Percentiles rank a stretch among this genome's conserved stretches.
These are phyloP conservation scores for Cercophora scortea DNA, from an alignment of 495 filamentous ascomycete species.

Conservation along the genomic window DNA sequence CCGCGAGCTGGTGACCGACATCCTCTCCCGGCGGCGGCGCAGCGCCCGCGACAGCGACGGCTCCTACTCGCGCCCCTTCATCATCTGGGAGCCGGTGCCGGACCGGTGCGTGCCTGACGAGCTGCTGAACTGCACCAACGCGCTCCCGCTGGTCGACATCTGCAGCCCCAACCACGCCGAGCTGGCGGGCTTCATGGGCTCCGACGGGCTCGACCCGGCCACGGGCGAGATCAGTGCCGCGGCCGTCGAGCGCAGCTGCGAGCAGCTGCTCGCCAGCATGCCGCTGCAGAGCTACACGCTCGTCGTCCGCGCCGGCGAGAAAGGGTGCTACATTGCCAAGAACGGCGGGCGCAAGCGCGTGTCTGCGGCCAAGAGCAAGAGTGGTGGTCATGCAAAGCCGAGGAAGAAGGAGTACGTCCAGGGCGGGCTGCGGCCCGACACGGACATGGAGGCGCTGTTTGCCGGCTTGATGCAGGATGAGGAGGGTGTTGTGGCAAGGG, in stretches of 20 bases:
- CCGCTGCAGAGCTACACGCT: conserved; percentile 46
- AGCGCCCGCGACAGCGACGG: neutral
- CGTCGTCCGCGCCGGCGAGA: conserved; percentile 44
- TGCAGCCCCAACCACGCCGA: conserved; percentile 87
- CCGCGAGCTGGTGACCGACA: conserved; percentile 47
- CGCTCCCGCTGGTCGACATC: conserved; percentile 68
- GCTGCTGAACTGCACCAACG: conserved; percentile 61
- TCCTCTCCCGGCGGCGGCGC: conserved; percentile 1
- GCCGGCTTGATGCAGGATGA: conserved; percentile 41
- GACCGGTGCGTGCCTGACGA: conserved; percentile 75
- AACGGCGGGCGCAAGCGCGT: conserved; percentile 41
- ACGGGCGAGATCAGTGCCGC: conserved; percentile 44
- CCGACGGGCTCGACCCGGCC: conserved; percentile 35
- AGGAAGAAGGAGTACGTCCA: conserved; percentile 31
- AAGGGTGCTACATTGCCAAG: conserved; percentile 43
- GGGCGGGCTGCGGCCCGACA: conserved; percentile 41
- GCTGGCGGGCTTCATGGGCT: conserved; percentile 70
- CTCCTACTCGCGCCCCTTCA: conserved; percentile 51
- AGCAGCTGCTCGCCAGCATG: conserved; percentile 45
- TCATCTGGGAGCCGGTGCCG: conserved; percentile 95
- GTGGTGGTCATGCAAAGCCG: conserved; percentile 11
- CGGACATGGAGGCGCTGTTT: conserved; percentile 46
- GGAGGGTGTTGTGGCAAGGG: conserved; percentile 45
- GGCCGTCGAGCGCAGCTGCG: conserved; percentile 44
- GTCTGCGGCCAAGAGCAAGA: neutral